A percentile compares a stretch with the other conserved stretches of the same genome.
phyloP scores from a whole-genome alignment of 345 rosid species.

The Jatropha curcas region DNA sequence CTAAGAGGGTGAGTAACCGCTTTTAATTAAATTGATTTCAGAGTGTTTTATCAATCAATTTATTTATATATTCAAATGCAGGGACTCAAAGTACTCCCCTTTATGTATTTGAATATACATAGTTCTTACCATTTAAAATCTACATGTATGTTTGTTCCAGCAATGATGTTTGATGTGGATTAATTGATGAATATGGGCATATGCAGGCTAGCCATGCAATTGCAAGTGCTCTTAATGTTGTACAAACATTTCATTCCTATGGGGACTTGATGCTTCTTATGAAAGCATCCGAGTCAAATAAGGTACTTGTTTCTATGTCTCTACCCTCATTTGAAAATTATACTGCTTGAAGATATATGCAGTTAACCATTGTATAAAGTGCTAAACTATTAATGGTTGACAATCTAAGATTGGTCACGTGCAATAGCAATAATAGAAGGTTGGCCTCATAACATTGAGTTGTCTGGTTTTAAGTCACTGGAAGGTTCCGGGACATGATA shows the following conservation, averaged over 20 bases:
- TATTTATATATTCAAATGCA: slow-evolving; percentile 5
- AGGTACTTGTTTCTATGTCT: slow-evolving; percentile 45
- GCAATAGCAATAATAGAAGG: background rate
- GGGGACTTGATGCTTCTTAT: slow-evolving; percentile 82
- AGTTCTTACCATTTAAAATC: background rate
- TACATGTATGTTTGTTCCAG: slow-evolving; percentile 10
- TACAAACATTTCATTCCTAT: slow-evolving; percentile 82
- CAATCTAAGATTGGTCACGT: background rate
- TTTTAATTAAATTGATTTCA: background rate
- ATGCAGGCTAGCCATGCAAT: slow-evolving; percentile 76
- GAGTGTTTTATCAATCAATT: background rate
- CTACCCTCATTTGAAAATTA: slow-evolving; percentile 2
- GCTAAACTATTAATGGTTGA: background rate
- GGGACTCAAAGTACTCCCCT: background rate
- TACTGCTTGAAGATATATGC: background rate
- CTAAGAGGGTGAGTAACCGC: slow-evolving; percentile 66
- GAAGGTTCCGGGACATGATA: background rate
- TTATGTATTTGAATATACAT: background rate
- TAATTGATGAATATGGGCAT: slow-evolving; percentile 25
- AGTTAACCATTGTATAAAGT: background rate
- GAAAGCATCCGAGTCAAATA: slow-evolving; percentile 60
- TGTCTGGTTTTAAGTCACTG: background rate
- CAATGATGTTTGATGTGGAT: slow-evolving; percentile 1
- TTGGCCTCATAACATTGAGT: background rate
- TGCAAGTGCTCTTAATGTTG: slow-evolving; percentile 76